Evolutionary conservation across 2,329 filamentous ascomycete species (phyloP), one percentile per base, ranked within the genome.

Genomic region (Teratosphaeria destructans): DNA sequence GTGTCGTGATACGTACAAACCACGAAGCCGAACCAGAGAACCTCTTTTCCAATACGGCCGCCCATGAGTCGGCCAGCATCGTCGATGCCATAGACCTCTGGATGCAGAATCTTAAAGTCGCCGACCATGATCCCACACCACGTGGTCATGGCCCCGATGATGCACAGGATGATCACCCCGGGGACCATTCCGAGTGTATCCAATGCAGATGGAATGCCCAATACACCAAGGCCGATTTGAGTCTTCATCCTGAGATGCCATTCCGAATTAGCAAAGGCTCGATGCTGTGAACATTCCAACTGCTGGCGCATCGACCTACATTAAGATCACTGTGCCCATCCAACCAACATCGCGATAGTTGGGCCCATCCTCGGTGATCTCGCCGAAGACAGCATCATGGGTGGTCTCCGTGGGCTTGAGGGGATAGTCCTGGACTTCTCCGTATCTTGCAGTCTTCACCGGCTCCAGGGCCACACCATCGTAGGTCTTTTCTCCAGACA

Each of bases 11-110:
- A 76, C 43, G 23, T 10, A 49, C 43, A 19, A n/a, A 23, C n/a
- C 43, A 49, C 43, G 43, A 49, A 49, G 43, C 43, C 43, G 10
- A 49, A 26, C 43, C 43, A 49, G 19, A 49, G 43, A 23, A 81
- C 61, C 64, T 80, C 80, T 34, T 79, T 74, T 0, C 81, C 80
- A 8, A 79, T 56, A 1, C 74, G 76, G 1, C 81, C 81, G 59
- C 81, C 80, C 27, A 83, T 71, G 55, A 82, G 77, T 52, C 71
- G 71, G n/a, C 81, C 81, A 0, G 79, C 81, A 62, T 83, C 81
- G 52, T 80, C 81, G 71, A 83, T 81, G 57, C 77, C 78, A 63
- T 83, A 81, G 3, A 82, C 79, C 61, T 81, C 74, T 0, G 77
- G 76, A 64, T 82, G 80, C n/a, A 74, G 71, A 47, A 81, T 65